Conservation (phyloP, 2,329 filamentous ascomycete genomes). For the Tolypocladium nubicola region DNA sequence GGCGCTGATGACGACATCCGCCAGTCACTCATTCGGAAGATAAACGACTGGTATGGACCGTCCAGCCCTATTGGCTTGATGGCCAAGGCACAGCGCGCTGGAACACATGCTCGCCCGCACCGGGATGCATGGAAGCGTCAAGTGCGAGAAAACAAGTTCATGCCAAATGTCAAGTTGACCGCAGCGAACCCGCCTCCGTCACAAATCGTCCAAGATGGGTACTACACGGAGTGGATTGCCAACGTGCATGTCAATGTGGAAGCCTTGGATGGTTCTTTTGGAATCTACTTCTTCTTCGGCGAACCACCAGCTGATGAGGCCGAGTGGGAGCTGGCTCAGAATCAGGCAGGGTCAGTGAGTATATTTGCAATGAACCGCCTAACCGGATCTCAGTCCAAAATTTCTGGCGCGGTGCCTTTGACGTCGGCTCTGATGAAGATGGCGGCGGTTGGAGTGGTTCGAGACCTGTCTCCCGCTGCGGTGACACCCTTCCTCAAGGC, state of each 20-base stretch:
- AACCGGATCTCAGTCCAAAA: slow-evolving; percentile 20
- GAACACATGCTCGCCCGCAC: neutral
- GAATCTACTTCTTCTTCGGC: slow-evolving; percentile 59
- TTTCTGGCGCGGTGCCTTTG: slow-evolving; percentile 40
- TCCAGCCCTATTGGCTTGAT: slow-evolving; percentile 17
- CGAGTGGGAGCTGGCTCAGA: slow-evolving; percentile 41
- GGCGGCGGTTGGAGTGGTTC: slow-evolving; percentile 24
- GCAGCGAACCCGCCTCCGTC: slow-evolving; percentile 11
- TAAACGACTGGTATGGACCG: slow-evolving; percentile 41
- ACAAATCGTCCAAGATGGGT: slow-evolving; percentile 24
- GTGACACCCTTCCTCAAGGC: slow-evolving; percentile 31
- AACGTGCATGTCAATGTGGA: slow-evolving; percentile 54
- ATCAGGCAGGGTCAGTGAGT: slow-evolving; percentile 51
- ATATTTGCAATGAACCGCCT: slow-evolving; percentile 36
- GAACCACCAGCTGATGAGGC: slow-evolving; percentile 29
- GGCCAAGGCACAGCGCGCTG: slow-evolving; percentile 1
- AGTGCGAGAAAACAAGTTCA: neutral
- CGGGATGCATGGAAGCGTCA: neutral
- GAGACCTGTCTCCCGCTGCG: slow-evolving; percentile 22
- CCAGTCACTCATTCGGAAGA: slow-evolving; percentile 24
- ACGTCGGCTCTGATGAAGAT: slow-evolving; percentile 36
- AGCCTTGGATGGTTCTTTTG: slow-evolving; percentile 48
- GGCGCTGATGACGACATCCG: slow-evolving; percentile 14
- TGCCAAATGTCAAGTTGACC: slow-evolving; percentile 16
- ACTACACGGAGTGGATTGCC: slow-evolving; percentile 55